Base-by-base conservation (phyloP, 2,329 filamentous ascomycete species). In the Alternaria alternata region DNA sequence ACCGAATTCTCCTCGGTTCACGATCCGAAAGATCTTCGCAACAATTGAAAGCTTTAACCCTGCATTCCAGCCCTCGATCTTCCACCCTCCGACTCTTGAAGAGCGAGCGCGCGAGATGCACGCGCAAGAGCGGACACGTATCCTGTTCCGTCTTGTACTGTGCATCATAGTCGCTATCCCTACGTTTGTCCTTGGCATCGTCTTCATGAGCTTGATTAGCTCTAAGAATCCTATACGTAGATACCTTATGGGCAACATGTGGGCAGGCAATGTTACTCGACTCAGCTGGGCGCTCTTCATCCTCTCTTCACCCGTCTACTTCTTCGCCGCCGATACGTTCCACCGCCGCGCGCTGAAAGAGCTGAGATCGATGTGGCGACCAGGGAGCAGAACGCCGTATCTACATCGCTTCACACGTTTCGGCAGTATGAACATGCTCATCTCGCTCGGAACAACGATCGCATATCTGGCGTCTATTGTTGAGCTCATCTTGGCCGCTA, bases 401-500 rank as follows among this genome's bases (percentile, higher is more conserved):
- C 69, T 91, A 16, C 86, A 90, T 67, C 85, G 94, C 14, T 94
- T 97, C 72, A 93, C 93, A 76, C 89, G 91, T n/a, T 97, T 97
- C 72, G 94, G 94, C 8, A 97, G 93, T 81, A 97, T 97, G 94
- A 96, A 96, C 74, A 90, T 96, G 81, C 85, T 97, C 61, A 94
- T 97, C 79, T 95, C 91, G 7, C 84, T 96, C 2, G 94, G 93
- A 6, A 96, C 94, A 0, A 90, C 88, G 2, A 92, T 97, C 61
- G 94, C 94, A 1, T 97, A 96, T 75, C 82, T 96, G 63, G 89
- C 92, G 0, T 96, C 93, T 0, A 81, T 96, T 24, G 90, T 88
- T 16, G 89, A 96, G 65, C 85, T 97, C 52, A 86, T 88, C 7
- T 86, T 89, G 4, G 85, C 83, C 5, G 82, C 82, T 54, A 78